Evolutionary conservation across 1,284 basidiomycete species (phyloP), one percentile per base, ranked within the genome.

Genomic region (Rhodotorula sp.): DNA sequence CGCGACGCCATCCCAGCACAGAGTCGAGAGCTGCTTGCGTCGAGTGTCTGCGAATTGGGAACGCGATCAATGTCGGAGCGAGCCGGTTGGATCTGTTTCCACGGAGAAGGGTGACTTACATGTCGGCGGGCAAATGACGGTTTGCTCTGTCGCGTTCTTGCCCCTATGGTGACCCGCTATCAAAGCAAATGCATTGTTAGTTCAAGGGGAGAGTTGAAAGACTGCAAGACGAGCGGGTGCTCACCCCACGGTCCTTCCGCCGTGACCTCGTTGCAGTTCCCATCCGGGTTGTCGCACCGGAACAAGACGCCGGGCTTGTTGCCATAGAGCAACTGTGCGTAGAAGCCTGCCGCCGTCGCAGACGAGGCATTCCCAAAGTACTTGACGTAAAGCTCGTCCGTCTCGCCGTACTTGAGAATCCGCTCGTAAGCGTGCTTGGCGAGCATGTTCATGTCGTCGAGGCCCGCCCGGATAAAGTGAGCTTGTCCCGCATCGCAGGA

Each of bases 341-440:
- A 51, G 49, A 51, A 51, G 1, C 49, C 49, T 14, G 49, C 49
- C 8, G 49, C 49, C 24, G 49, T n/a, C 22, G 49, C 49, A 14
- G 49, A 51, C 22, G 49, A 51, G 10, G 49, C 49, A 22, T 22
- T 51, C 24, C 49, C 49, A 24, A 51, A 51, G 22, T 51, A 51
- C 49, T 51, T 51, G 49, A 22, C 24, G 22, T 51, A 51, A 8
- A 51, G 49, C 6, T 26, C 49, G 49, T 51, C 49, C 24, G 22
- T 51, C 49, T 51, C 49, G 49, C 49, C 49, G 49, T 51, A 51
- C 22, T 51, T 51, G 49, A 51, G 49, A n/a, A 51, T 51, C n/a
- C 49, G 18, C 5, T 51, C 49, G 49, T 51, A 51, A 8, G 49
- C 49, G 22, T 51, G 49, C 49, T 51, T 51, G 22, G 49, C 22